Base-by-base conservation (phyloP, 2,329 filamentous ascomycete genomes). In the Ceratocystis cubensis region DNA sequence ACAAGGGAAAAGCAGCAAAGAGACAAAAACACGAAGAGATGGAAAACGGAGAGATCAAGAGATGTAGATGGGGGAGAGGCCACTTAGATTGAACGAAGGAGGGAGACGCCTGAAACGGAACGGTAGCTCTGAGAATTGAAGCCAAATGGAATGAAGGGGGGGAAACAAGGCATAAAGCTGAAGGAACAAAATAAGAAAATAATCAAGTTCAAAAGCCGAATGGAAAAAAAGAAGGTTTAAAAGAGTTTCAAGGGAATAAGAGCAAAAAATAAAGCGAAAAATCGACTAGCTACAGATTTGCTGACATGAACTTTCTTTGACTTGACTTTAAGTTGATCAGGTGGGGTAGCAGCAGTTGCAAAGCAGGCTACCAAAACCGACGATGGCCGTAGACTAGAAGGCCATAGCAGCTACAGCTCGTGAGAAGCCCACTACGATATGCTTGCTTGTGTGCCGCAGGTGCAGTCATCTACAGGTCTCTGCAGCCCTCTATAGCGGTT, bases 1-100 rank as follows among this genome's bases (percentile, higher is more conserved):
- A 6, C 41, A 25, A 53, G n/a, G 30, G 13, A 65, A 64, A 56
- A 41, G 69, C 59, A 69, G 63, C 66, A 64, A 65, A 66, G 66
- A 63, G 46, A 15, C 25, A 1, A 28, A 50, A 10, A 50, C 28
- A 57, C 25, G 13, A 44, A 15, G 28, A 59, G 46, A 20, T 25
- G 46, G 44, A 22, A 44, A 59, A 17, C n/a, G 37, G 25, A 66
- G 57, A 37, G 44, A 28, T 17, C 33, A n/a, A 20, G 30, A 22
- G 30, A 28, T 20, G n/a, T 20, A 13, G 22, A 13, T 3, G 13
- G 59, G 17, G 15, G 33, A 22, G 59, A n/a, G 30, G 30, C 6
- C 30, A 33, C 17, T 25, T 30, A 17, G 33, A 41, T 44, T 37
- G 17, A 25, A 22, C 22, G 30, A n/a, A 37, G 17, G 5, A 37